Evolutionary conservation across 2,329 filamentous ascomycete genomes (phyloP), one percentile per base, ranked within the genome.

Genomic region (Xylaria arbuscula): DNA sequence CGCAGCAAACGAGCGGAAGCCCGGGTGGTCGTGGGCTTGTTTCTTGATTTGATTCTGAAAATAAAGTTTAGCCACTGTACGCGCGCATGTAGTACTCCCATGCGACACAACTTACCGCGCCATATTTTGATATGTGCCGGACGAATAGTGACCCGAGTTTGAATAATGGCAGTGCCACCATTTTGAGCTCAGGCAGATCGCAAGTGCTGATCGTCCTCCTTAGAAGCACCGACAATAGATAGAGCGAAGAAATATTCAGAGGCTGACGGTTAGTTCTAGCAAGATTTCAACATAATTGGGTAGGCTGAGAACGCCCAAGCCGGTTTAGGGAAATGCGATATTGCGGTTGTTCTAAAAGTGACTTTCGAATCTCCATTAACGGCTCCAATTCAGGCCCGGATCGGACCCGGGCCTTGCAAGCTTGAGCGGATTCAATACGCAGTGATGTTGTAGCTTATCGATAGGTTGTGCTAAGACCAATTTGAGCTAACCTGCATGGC

Each of bases 91-190:
- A 28, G 28, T 28, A 13, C 19, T 53, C n/a, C 32, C 42, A 45
- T 28, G 62, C 38, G 45, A 55, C 57, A 34, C 57, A 34, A 55
- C 88, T 73, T 86, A 91, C 89, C 64, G 89, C 89, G 76, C 89
- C 89, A 83, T 91, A 91, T 80, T 91, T 91, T 64, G 89, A 91
- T 62, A 91, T 80, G 76, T 91, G 89, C 73, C 88, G 85, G 75
- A 91, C 83, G 72, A 91, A 89, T 55, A 91, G 83, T 64, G 88
- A 79, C 24, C 85, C 89, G 72, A 91, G 87, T 81, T 91, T 91
- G 80, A 91, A 91, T 19, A 91, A 82, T 22, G 89, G 89, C 47
- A 91, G 82, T 64, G 88, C 85, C 53, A 91, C 89, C 89, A 91
- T 91, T 56, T 73, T 74, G 67, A 91, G 91, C 47, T 74, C 73